Evolutionary conservation across 2,329 filamentous ascomycete species (phyloP).

Genomic region (Scedosporium aurantiacum): DNA sequence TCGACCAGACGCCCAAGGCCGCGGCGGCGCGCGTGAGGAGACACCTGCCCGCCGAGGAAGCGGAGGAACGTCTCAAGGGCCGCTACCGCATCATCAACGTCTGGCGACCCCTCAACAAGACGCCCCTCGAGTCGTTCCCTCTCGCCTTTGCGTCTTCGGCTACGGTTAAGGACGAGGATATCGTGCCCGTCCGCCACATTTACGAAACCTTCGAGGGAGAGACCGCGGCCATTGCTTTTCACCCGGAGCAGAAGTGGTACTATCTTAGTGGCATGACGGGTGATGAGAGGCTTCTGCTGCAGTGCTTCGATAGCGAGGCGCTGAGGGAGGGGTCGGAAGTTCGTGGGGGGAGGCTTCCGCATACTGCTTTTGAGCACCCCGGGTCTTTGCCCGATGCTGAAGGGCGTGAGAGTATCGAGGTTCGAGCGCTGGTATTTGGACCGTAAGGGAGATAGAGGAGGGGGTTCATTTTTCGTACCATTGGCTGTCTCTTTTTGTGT

Average conservation of each 20-base stretch:
- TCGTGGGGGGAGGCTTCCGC: constrained; percentile 48
- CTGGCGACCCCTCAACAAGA: constrained; percentile 56
- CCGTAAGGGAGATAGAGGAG: constrained; percentile 22
- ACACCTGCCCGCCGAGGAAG: constrained; percentile 55
- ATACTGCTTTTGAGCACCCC: constrained; percentile 72
- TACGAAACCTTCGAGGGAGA: constrained; percentile 63
- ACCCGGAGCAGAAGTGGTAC: constrained; percentile 57
- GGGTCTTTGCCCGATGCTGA: constrained; percentile 58
- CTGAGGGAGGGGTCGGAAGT: constrained; percentile 36
- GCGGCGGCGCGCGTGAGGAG: constrained; percentile 55
- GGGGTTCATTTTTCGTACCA: not conserved
- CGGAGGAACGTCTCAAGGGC: constrained; percentile 50
- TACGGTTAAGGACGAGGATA: constrained; percentile 48
- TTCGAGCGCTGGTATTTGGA: constrained; percentile 75
- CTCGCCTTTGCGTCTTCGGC: constrained; percentile 58
- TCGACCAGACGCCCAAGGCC: constrained; percentile 66
- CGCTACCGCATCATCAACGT: constrained; percentile 81
- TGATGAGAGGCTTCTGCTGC: constrained; percentile 61
- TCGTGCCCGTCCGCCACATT: constrained; percentile 62
- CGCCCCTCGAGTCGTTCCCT: constrained; percentile 54
- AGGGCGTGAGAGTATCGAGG: constrained; percentile 78
- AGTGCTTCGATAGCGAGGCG: constrained; percentile 64
- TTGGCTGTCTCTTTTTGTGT: not conserved
- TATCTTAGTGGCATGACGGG: constrained; percentile 72
- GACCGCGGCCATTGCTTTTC: constrained; percentile 58